Conservation (phyloP, 352 stramenopile species). For the Phytopythium montanum region DNA sequence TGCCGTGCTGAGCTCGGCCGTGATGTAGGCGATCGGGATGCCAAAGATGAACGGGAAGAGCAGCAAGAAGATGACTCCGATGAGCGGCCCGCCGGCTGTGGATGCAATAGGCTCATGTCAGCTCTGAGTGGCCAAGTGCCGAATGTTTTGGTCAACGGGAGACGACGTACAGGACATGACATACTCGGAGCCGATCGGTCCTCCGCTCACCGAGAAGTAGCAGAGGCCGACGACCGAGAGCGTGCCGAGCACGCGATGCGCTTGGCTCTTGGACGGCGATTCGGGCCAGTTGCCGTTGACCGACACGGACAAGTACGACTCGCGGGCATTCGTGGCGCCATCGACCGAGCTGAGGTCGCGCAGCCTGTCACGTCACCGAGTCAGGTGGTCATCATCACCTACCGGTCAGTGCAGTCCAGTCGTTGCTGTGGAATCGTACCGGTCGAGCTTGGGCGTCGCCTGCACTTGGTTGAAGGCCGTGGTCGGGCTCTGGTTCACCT, state of each 20-base stretch:
- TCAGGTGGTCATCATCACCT: too few relatives aligned
- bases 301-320: not conserved
- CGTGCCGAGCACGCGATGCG: constrained; percentile 46
- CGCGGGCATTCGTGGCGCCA: not conserved
- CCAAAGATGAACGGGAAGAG: constrained; percentile 90
- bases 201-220: constrained; percentile 45
- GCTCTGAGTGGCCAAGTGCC: not conserved
- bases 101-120: not conserved
- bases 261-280: constrained; percentile 37
- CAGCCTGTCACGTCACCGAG: not conserved
- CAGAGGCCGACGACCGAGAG: constrained; percentile 52
- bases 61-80: constrained; percentile 84
- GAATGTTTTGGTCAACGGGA: too few relatives aligned
- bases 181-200: constrained; percentile 37
- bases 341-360: constrained; percentile 24
- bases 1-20: constrained; percentile 87
- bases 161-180: constrained; percentile 31
- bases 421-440: constrained; percentile 8
- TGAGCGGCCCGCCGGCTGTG: constrained; percentile 42
- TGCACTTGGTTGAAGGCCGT: constrained; percentile 18
- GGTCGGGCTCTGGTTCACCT: constrained; percentile 16
- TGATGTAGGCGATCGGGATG: constrained; percentile 90
- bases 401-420: too few relatives aligned
- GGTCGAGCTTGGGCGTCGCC: constrained; percentile 21
- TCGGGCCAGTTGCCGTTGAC: not conserved